Evolutionary conservation across 1,284 basidiomycete genomes (phyloP).

Genomic region (Malassezia restricta): DNA sequence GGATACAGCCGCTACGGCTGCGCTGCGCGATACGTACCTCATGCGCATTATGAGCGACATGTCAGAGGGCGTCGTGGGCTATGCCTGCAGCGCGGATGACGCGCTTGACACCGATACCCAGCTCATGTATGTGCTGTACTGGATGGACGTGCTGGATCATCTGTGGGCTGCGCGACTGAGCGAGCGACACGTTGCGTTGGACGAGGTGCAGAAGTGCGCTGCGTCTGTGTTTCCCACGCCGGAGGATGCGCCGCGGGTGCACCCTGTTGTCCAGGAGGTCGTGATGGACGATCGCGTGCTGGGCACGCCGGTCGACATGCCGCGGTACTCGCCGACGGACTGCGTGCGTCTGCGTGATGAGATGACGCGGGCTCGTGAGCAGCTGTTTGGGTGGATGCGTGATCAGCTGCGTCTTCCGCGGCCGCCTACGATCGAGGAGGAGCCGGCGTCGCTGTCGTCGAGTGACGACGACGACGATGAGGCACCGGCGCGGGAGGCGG

Average conservation of each 20-base stretch:
- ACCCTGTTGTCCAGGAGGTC: neutral
- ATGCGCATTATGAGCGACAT: slow-evolving; percentile 29
- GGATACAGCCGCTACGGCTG: slow-evolving; percentile 13
- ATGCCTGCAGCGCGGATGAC: neutral
- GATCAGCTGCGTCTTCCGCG: slow-evolving; percentile 21
- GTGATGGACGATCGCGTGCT: neutral
- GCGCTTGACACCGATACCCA: neutral
- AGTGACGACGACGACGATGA: neutral
- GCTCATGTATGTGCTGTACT: slow-evolving; percentile 23
- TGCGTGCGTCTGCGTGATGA: slow-evolving; percentile 35
- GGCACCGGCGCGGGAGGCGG: neutral
- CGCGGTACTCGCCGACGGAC: slow-evolving; percentile 25
- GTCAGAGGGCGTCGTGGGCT: slow-evolving; percentile 31
- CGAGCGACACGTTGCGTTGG: slow-evolving; percentile 21
- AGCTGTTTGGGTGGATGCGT: slow-evolving; percentile 39
- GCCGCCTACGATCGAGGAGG: slow-evolving; percentile 26
- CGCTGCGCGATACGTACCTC: slow-evolving; percentile 30
- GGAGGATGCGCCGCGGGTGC: neutral
- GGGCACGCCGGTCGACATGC: neutral
- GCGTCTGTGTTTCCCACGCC: slow-evolving; percentile 1
- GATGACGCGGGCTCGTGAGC: slow-evolving; percentile 24
- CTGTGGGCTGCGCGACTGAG: slow-evolving; percentile 29
- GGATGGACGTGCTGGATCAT: slow-evolving; percentile 28
- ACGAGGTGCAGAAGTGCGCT: neutral
- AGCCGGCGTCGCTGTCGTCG: neutral